Percentiles rank a stretch among this genome's conserved stretches.
Conservation (phyloP, 768 basidiomycete species). For the Suillus weaverae region DNA sequence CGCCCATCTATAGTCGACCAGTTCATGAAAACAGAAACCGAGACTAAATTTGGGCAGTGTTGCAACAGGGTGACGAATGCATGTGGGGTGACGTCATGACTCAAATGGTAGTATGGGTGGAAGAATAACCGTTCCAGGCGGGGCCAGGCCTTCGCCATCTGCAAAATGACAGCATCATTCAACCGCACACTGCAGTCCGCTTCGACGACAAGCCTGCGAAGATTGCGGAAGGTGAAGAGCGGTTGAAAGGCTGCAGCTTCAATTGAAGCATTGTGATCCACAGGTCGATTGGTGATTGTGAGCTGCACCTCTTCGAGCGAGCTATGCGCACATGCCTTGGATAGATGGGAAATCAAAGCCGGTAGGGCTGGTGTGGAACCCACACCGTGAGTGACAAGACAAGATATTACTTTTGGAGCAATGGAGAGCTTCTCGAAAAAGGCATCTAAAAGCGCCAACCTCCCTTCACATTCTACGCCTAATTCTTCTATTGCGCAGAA, state of each 20-base stretch:
- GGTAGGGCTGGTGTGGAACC: not conserved
- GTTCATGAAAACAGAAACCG: not conserved
- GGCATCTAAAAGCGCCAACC: not conserved
- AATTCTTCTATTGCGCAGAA: not conserved
- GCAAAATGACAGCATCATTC: not conserved
- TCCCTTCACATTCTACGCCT: not conserved
- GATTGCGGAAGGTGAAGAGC: not conserved
- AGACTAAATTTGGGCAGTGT: not conserved
- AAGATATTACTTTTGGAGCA: not conserved
- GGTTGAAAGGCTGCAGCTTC: not conserved
- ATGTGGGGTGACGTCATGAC: not conserved
- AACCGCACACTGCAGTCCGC: not conserved
- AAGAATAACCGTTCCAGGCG: not conserved
- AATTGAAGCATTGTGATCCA: not conserved
- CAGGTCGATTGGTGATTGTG: not conserved
- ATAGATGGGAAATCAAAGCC: not conserved
- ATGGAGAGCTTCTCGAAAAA: not conserved
- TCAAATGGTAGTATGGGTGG: too few species aligned
- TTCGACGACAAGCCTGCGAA: not conserved
- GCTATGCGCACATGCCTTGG: not conserved
- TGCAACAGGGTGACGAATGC: not conserved
- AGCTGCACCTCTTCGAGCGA: not conserved
- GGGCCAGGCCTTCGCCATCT: constrained; percentile 2
- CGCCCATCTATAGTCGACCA: not conserved
- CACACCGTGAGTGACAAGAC: not conserved